Evolutionary conservation across 208 protist species (phyloP).

Genomic region (Phytomonas francai): DNA sequence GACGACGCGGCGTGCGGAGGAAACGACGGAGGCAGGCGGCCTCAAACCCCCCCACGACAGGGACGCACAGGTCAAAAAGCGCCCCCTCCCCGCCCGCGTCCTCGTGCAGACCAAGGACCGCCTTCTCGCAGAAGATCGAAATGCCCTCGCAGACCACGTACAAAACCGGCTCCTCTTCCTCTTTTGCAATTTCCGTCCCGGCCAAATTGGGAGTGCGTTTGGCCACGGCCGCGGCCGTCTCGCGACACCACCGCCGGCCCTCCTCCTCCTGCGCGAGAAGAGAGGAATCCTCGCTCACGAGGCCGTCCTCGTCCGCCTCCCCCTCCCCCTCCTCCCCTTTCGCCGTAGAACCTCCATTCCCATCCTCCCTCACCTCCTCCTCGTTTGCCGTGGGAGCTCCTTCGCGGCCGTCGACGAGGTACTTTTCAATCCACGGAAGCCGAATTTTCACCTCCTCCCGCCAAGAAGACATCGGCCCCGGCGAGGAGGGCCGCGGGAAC

Average conservation of each 20-base stretch:
- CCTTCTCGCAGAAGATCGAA: slow-evolving; percentile 22
- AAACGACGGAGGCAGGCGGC: slow-evolving; percentile 53
- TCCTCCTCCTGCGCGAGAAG: slow-evolving; percentile 33
- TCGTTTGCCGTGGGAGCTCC: neutral
- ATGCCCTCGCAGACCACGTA: slow-evolving; percentile 56
- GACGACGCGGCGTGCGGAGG: slow-evolving; percentile 35
- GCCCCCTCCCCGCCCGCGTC: neutral
- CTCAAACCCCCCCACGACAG: slow-evolving; percentile 31
- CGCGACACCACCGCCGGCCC: slow-evolving; percentile 14
- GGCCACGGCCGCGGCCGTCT: neutral
- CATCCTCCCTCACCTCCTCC: no score
- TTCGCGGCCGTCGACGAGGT: neutral
- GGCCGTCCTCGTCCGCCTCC: no score
- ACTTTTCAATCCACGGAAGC: neutral
- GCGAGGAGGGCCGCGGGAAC: no score
- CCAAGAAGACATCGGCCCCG: slow-evolving; percentile 2
- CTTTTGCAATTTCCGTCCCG: no score
- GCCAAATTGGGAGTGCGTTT: no score
- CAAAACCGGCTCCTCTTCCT: neutral
- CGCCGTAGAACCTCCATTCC: no score
- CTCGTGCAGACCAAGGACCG: neutral
- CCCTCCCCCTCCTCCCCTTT: no score
- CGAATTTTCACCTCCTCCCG: neutral
- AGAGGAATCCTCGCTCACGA: slow-evolving; percentile 16
- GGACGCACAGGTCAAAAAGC: slow-evolving; percentile 28